Conservation (phyloP, 1,139 yeast species). For the Lizanozyma gosingica region DNA sequence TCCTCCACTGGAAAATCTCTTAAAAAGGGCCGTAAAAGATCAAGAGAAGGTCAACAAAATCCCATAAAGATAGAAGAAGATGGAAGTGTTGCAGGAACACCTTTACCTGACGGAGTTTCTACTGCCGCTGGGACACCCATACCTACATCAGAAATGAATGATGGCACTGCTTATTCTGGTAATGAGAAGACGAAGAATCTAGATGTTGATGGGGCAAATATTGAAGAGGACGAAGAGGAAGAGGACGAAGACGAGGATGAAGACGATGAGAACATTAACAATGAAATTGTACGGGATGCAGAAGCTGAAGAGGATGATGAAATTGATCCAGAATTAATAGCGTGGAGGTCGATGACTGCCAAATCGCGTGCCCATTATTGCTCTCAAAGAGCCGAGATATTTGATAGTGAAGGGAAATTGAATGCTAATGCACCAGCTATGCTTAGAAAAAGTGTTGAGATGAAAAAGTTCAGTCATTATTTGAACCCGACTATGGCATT, state of each 20-base stretch:
- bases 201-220: constrained; percentile 14
- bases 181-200: not conserved
- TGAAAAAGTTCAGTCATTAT: constrained; percentile 46
- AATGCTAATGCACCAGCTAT: constrained; percentile 65
- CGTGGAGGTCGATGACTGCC: constrained; percentile 78
- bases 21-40: constrained; percentile 36
- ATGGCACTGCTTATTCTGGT: no score
- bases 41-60: constrained; percentile 22
- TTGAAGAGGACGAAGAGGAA: constrained; percentile 12
- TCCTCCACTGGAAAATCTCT: constrained; percentile 26
- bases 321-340: constrained; percentile 56
- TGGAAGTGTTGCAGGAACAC: constrained; percentile 10
- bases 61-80: constrained; percentile 8
- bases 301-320: constrained; percentile 50
- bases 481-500: constrained; percentile 31
- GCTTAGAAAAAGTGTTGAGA: constrained; percentile 48
- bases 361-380: constrained; percentile 73
- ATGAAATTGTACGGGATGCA: constrained; percentile 20
- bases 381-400: constrained; percentile 56
- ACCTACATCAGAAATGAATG: no score
- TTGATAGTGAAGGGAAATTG: constrained; percentile 45
- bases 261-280: constrained; percentile 6
- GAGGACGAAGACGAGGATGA: constrained; percentile 9
- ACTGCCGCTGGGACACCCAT: not conserved
- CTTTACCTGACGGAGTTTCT: constrained; percentile 7